These are phyloP conservation scores for Geotrichum siamense DNA, from an alignment of 1,139 yeast species.

Conservation along the genomic window DNA sequence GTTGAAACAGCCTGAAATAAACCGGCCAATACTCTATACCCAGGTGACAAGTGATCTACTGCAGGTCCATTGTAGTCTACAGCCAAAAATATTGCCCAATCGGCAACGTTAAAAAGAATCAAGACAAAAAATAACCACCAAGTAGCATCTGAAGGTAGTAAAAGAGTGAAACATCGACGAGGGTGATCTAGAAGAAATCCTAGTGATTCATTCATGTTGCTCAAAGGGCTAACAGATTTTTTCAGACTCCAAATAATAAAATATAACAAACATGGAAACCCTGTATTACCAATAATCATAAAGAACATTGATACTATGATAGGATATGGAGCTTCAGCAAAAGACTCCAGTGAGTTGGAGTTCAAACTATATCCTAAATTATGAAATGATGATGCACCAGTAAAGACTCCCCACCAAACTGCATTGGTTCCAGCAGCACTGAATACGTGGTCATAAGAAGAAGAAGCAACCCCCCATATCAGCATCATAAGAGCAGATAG, in stretches of 20 bases:
- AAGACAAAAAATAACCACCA: slow-evolving; percentile 86
- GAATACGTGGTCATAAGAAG: slow-evolving; percentile 39
- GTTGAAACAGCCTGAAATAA: slow-evolving; percentile 86
- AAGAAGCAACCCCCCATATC: slow-evolving; percentile 52
- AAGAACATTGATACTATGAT: slow-evolving; percentile 58
- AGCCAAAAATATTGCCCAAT: slow-evolving; percentile 72
- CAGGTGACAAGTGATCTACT: slow-evolving; percentile 49
- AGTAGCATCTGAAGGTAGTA: slow-evolving; percentile 87
- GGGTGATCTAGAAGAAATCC: slow-evolving; percentile 91
- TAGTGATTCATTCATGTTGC: slow-evolving; percentile 52
- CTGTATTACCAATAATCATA: slow-evolving; percentile 86
- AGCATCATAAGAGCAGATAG: slow-evolving; percentile 50
- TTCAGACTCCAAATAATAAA: slow-evolving; percentile 73
- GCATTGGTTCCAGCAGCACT: slow-evolving; percentile 45
- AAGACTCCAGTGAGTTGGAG: slow-evolving; percentile 66
- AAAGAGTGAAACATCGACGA: slow-evolving; percentile 85
- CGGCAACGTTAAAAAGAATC: slow-evolving; percentile 65
- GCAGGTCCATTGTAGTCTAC: slow-evolving; percentile 53
- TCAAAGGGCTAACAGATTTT: slow-evolving; percentile 54
- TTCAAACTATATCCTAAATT: slow-evolving; percentile 80
- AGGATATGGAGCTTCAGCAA: slow-evolving; percentile 55
- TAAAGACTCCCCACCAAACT: slow-evolving; percentile 90
- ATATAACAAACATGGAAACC: slow-evolving; percentile 76
- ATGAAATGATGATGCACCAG: slow-evolving; percentile 68
- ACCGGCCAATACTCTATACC: slow-evolving; percentile 70